Conservation (phyloP, 129 eudicot genomes). For the Chrysanthemum seticuspe region DNA sequence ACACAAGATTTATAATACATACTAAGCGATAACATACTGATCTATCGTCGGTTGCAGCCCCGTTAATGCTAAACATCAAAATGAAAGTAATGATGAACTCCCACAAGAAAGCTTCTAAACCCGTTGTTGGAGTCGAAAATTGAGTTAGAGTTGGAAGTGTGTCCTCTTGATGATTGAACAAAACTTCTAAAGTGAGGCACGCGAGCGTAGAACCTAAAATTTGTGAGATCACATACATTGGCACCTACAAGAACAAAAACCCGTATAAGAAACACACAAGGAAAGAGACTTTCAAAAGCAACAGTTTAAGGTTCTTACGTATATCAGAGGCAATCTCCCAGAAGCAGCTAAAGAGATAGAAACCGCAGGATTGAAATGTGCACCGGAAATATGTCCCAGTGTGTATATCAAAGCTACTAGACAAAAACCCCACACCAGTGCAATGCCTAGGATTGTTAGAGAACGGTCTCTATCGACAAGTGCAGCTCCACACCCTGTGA, state of each 20-base stretch:
- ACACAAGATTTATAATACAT: background rate
- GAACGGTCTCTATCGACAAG: constrained; percentile 47
- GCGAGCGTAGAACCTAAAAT: constrained; percentile 57
- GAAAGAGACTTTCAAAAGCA: background rate
- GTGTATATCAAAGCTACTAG: constrained; percentile 50
- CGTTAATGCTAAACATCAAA: constrained; percentile 57
- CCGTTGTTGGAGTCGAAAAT: constrained; percentile 43
- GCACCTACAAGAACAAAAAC: constrained; percentile 42
- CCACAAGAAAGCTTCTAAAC: constrained; percentile 60
- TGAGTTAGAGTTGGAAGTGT: constrained; percentile 48
- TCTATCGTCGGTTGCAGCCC: constrained; percentile 63
- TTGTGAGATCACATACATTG: constrained; percentile 60
- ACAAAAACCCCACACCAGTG: constrained; percentile 54
- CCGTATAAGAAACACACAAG: background rate
- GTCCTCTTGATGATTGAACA: constrained; percentile 52
- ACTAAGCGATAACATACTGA: constrained; percentile 35
- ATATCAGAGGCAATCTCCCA: constrained; percentile 37
- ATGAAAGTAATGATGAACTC: constrained; percentile 62
- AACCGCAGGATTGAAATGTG: constrained; percentile 71
- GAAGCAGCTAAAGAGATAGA: constrained; percentile 51
- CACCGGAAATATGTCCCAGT: constrained; percentile 63
- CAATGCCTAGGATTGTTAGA: constrained; percentile 49
- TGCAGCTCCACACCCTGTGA: constrained; percentile 41
- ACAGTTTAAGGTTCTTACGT: constrained; percentile 26
- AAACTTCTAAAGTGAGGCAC: constrained; percentile 49